Evolutionary conservation across 495 filamentous ascomycete genomes (phyloP), one percentile per base, ranked within the genome.

Genomic region (Aspergillus nanangensis): DNA sequence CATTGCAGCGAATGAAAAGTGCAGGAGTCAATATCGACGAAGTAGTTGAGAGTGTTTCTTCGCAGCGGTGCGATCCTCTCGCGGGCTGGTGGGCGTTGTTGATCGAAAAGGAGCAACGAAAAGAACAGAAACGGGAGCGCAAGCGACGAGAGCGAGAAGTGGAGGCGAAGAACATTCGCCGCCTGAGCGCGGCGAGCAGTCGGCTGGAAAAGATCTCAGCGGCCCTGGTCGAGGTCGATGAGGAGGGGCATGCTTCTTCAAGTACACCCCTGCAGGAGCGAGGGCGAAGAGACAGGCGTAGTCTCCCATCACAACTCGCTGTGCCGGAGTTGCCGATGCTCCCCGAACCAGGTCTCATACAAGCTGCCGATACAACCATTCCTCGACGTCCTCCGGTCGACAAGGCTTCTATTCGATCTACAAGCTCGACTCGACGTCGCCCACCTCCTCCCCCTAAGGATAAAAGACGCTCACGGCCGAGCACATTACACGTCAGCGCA

Each of bases 31-130:
- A 97, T 61, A 91, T 95, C 45, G 93, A 98, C 56, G 76, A 86
- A 44, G 88, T 98, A 17, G 90, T 97, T 51, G 90, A 96, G 55
- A 90, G 95, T 52, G 93, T 98, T 19, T 71, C 96, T 10, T 81
- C 92, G 7, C 87, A 94, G 56, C 75, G 85, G 51, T 97, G 94
- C 57, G 91, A 98, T 62, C 75, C 79, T 8, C 69, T 98, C 29
- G 90, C 90, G 38, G 93, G 93, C 8, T 98, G 93, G 93, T 98
- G 93, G 93, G 87, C 88, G 14, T 66, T 98, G 19, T 65, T 97
- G 46, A 86, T 97, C 41, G 93, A 97, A 59, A 97, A 97, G 62
- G 93, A 98, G 58, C 86, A 94, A 62, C 80, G 90, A 3, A 98
- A 97, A 62, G 86, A 90, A 48, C 76, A 72, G 45, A 82, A 90